Base-by-base conservation (phyloP, 768 basidiomycete genomes). In the Trametes villosa region DNA sequence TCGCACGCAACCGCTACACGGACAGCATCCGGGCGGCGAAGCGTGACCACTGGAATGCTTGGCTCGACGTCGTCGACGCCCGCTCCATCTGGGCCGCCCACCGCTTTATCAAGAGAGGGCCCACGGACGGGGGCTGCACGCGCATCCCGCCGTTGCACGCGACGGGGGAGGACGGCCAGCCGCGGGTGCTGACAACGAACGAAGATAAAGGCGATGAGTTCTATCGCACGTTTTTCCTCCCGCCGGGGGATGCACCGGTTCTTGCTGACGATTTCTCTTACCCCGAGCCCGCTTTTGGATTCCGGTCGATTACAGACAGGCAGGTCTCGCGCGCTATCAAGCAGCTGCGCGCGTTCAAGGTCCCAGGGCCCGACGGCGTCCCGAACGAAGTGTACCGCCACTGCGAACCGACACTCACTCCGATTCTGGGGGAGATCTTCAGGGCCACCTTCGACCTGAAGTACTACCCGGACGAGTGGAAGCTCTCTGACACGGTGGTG, bases 331-430 rank as follows among this genome's bases (percentile, higher is more conserved):
- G 53, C 0, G 68, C 70, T 0, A 70, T 77, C 0, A n/a, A 29
- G 0, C 52, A 57, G 7, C 73, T 80, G 1, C 68, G 73, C 8
- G 71, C 73, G 0, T 73, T 72, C 69, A 79, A 78, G 57, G 77
- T 76, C 0, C 64, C 68, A 0, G 72, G 74, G 0, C 73, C 70
- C 0, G 61, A 70, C 24, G 61, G 63, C 0, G 65, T 74, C 13
- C 66, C 72, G 0, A 81, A 81, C 57, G 52, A 65, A 0, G 71
- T 78, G 0, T 66, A 78, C 24, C 73, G 34, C 9, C 26, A 72
- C 9, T 67, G 66, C 52, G 61, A 56, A 36, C 64, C 69, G n/a
- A 36, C 66, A 0, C 60, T 77, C 1, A 50, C 73, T 0, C 69
- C 68, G 1, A 49, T 68, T 30, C 64, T 80, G 3, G 57, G 60